Percentiles rank a stretch among this genome's conserved stretches.
Conservation (phyloP, 176 grass and related monocot genomes). For the Leersia perrieri region DNA sequence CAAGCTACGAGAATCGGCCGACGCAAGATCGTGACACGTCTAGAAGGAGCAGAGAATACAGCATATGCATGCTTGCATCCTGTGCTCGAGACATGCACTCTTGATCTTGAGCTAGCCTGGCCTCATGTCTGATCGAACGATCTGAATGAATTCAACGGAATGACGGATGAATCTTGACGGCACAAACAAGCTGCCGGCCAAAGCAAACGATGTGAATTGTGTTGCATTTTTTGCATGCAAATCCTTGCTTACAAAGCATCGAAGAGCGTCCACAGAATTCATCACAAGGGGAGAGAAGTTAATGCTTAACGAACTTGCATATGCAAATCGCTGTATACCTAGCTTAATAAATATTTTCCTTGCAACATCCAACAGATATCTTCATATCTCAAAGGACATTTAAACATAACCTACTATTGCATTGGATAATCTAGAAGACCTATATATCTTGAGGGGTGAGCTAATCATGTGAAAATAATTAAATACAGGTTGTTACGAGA, state of each 20-base stretch:
- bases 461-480: not conserved
- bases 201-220: not conserved
- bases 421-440: not conserved
- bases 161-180: slow-evolving; percentile 40
- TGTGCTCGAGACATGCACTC: not conserved
- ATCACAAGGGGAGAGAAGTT: not conserved
- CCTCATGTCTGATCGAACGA: not conserved
- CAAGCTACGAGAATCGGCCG: slow-evolving; percentile 14
- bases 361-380: slow-evolving; percentile 1
- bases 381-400: not conserved
- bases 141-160: not conserved
- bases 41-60: not conserved
- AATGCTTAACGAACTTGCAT: slow-evolving; percentile 31
- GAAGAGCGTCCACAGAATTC: not conserved
- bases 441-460: not conserved
- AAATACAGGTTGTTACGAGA: not conserved
- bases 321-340: slow-evolving; percentile 19
- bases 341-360: slow-evolving; percentile 24
- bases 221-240: not conserved
- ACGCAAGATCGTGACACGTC: not conserved
- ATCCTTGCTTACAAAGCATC: slow-evolving; percentile 23
- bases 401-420: not conserved
- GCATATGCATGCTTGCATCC: not conserved
- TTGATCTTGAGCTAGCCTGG: not conserved
- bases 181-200: slow-evolving; percentile 28